Conservation (phyloP, 2,329 filamentous ascomycete species). For the Paramyrothecium roridum region DNA sequence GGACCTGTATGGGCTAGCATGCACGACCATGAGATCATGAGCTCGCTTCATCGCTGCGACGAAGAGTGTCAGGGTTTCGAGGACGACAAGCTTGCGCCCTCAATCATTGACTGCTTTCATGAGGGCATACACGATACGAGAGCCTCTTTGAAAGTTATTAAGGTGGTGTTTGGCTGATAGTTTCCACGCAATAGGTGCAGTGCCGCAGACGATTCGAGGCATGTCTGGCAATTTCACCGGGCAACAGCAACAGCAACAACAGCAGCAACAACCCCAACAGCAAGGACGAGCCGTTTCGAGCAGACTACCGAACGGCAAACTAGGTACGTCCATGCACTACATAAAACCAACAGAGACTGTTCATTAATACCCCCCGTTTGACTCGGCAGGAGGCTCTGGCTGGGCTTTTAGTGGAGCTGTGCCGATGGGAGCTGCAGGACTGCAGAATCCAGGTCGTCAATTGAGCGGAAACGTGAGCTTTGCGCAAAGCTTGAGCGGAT, state of each 20-base stretch:
- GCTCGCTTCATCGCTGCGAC: too few relatives aligned
- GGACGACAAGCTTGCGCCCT: too few relatives aligned
- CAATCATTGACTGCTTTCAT: too few relatives aligned
- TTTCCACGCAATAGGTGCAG: conserved; percentile 40
- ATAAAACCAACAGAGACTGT: background rate
- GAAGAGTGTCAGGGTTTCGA: too few relatives aligned
- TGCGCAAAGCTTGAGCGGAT: conserved; percentile 62
- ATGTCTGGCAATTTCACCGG: conserved; percentile 58
- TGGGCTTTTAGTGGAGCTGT: conserved; percentile 63
- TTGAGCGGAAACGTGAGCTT: conserved; percentile 61
- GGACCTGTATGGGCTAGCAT: too few relatives aligned
- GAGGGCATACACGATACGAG: background rate
- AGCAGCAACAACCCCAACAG: conserved; percentile 16
- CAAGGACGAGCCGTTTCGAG: conserved; percentile 50
- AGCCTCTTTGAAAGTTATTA: background rate
- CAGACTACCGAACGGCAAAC: conserved; percentile 63
- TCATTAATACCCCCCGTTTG: conserved; percentile 18
- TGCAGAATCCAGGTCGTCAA: conserved; percentile 52
- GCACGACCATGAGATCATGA: too few relatives aligned
- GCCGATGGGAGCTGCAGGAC: conserved; percentile 55
- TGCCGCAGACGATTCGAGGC: conserved; percentile 60
- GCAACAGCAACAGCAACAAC: conserved; percentile 54
- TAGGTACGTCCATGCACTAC: conserved; percentile 41
- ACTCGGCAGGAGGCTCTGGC: conserved; percentile 50
- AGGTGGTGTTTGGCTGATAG: background rate